A percentile compares a stretch with the other conserved stretches of the same genome.
Evolutionary conservation across 1,284 basidiomycete genomes (phyloP).

Genomic region (Butyriboletus appendiculatus): DNA sequence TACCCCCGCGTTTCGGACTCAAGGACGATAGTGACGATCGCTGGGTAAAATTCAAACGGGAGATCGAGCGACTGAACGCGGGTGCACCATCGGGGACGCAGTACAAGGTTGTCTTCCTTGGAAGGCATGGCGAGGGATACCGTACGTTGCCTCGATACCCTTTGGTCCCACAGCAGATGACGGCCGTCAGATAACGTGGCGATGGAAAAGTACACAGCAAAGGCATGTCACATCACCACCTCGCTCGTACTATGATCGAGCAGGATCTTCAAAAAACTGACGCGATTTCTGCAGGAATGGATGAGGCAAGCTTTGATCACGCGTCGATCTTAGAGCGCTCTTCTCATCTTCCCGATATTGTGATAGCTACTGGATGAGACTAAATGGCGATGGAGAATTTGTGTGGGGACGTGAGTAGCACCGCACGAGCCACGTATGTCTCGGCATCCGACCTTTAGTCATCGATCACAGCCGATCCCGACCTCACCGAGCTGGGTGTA

Average conservation of each 20-base stretch:
- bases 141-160: slow-evolving; percentile 28
- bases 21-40: slow-evolving; percentile 50
- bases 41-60: slow-evolving; percentile 52
- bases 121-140: slow-evolving; percentile 73
- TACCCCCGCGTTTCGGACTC: slow-evolving; percentile 66
- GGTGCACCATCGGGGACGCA: slow-evolving; percentile 38
- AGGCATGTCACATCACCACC: slow-evolving; percentile 37
- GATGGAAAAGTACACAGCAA: slow-evolving; percentile 67
- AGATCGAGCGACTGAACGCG: slow-evolving; percentile 48
- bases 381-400: slow-evolving; percentile 70
- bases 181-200: slow-evolving; percentile 66
- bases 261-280: neutral
- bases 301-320: slow-evolving; percentile 44
- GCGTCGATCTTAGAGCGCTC: neutral
- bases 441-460: neutral
- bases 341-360: neutral
- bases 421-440: neutral
- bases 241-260: neutral
- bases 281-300: slow-evolving; percentile 44
- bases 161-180: neutral
- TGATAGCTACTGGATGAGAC: slow-evolving; percentile 67
- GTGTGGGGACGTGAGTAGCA: slow-evolving; percentile 73
- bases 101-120: slow-evolving; percentile 68
- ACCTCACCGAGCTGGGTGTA: slow-evolving; percentile 66
- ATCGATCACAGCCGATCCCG: slow-evolving; percentile 63